phyloP scores from a whole-genome alignment of 2,329 filamentous ascomycete species.

The Aspergillus jensenii region DNA sequence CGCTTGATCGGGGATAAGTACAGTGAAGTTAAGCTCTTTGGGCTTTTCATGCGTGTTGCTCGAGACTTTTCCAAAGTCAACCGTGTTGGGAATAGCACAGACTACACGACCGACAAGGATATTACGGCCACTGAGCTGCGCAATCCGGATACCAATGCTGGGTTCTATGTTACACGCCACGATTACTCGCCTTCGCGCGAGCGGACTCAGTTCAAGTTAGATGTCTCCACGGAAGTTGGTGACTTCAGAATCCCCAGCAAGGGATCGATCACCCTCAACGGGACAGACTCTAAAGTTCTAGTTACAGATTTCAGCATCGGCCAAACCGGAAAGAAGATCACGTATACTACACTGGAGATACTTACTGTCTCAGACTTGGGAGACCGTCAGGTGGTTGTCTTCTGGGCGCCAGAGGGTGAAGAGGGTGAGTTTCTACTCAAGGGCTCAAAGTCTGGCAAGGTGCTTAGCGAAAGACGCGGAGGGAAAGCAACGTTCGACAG shows the following conservation, averaged over 20 bases:
- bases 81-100: no score
- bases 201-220: neutral
- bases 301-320: neutral
- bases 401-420: no score
- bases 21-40: neutral
- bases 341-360: no score
- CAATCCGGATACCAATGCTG: neutral
- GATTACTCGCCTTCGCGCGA: neutral
- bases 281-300: neutral
- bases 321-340: no score
- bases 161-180: neutral
- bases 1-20: neutral
- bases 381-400: no score
- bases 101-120: no score
- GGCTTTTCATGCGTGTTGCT: neutral
- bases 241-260: neutral
- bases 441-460: no score
- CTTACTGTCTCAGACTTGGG: no score
- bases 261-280: neutral
- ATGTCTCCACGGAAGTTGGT: neutral
- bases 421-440: no score
- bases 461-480: no score
- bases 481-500: no score
- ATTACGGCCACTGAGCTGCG: neutral
- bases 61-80: neutral